phyloP scores from a whole-genome alignment of 2,329 filamentous ascomycete species.

The Madurella mycetomatis region DNA sequence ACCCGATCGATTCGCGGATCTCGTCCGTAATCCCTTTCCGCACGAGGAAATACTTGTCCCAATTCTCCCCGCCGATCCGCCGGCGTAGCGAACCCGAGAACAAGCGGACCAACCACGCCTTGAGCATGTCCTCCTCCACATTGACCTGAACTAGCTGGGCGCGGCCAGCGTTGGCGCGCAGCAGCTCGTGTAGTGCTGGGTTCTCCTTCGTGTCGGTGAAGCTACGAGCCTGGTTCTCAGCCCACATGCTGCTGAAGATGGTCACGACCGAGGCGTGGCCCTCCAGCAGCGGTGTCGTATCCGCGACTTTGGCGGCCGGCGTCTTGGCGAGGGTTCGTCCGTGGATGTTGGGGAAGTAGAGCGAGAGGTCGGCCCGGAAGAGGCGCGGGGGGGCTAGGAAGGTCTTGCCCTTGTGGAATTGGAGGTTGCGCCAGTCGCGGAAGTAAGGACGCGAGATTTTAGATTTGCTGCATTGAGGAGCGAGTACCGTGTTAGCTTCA shows the following conservation, averaged over 20 bases:
- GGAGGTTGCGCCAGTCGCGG: slow-evolving; percentile 87
- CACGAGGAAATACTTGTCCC: slow-evolving; percentile 60
- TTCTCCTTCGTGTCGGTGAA: slow-evolving; percentile 66
- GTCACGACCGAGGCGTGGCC: slow-evolving; percentile 75
- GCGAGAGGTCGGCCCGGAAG: slow-evolving; percentile 74
- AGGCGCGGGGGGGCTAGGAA: slow-evolving; percentile 81
- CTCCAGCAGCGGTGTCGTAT: slow-evolving; percentile 72
- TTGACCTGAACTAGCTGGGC: slow-evolving; percentile 85
- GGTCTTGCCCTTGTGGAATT: slow-evolving; percentile 80
- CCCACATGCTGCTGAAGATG: slow-evolving; percentile 82
- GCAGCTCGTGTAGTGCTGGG: slow-evolving; percentile 59
- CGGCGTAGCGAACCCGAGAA: slow-evolving; percentile 53
- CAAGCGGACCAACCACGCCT: slow-evolving; percentile 53
- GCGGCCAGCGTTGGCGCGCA: slow-evolving; percentile 45
- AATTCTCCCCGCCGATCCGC: slow-evolving; percentile 47
- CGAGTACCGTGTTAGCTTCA: background rate
- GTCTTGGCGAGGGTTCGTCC: slow-evolving; percentile 68
- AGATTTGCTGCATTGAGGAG: slow-evolving; percentile 50
- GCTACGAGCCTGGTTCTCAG: slow-evolving; percentile 69
- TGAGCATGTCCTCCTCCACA: slow-evolving; percentile 74
- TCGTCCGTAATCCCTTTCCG: slow-evolving; percentile 54
- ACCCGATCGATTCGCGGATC: slow-evolving; percentile 58
- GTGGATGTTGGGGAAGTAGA: slow-evolving; percentile 91
- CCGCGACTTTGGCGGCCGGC: slow-evolving; percentile 40
- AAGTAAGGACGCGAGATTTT: slow-evolving; percentile 87